Evolutionary conservation across 176 grass and related monocot species (phyloP), one percentile per base, ranked within the genome.

Genomic region (Avena sativa): DNA sequence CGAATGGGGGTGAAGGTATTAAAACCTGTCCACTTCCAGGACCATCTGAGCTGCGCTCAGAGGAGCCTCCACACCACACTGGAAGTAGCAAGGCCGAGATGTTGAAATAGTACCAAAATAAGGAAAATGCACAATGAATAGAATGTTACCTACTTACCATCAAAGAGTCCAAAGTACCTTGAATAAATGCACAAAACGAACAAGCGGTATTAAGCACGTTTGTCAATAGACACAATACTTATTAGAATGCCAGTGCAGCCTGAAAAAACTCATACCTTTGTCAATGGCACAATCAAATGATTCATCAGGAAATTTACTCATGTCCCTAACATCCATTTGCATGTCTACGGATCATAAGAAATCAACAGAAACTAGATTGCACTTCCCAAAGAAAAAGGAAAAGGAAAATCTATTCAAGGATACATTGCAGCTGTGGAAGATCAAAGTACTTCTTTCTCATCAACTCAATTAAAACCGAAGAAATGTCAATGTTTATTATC

Each of bases 221-320:
- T 26, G 9, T 43, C 6, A 48, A 10, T 58, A 85, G 8, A 53
- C 6, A 50, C 15, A 40, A 13, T 65, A 87, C 73, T 65, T 61
- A 57, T 3, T 10, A 82, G 36, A 87, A 82, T 5, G 58, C 25
- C 60, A 85, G 2, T 47, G 10, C 44, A 82, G 74, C 50, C 51
- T 20, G 50, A 56, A 77, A 50, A 16, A 95, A 78, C 16, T 13
- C 16, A 63, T 83, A 99, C 94, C 97, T 98, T 98, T 98, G 88
- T 98, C 97, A 74, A 98, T 92, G 65, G 90, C 92, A 92, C 94
- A 99, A 91, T 94, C 97, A 89, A 99, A 99, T 58, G 94, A 96
- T 49, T 90, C 94, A 82, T 96, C 92, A 51, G 85, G 61, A 80
- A 96, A 96, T 74, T 90, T 85, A 88, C 87, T 90, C 94, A 99